A percentile compares a stretch with the other conserved stretches of the same genome.
Evolutionary conservation across 1,139 yeast genomes (phyloP).

Genomic region (Kluyveromyces marxianus): DNA sequence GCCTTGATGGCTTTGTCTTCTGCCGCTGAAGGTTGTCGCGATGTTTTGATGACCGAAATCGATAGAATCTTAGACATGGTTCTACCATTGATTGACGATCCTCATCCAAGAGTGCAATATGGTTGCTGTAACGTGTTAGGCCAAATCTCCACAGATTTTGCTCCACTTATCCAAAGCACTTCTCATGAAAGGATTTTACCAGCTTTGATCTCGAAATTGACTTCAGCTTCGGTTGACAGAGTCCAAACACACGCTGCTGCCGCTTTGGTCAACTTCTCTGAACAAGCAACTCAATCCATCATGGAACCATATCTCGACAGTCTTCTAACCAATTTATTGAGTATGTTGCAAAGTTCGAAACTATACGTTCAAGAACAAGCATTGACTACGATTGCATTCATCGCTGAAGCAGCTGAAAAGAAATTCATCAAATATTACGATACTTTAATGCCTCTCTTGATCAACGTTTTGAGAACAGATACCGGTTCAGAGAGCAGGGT

Average conservation of each 20-base stretch:
- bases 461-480: constrained; percentile 72
- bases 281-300: constrained; percentile 79
- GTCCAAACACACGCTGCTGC: constrained; percentile 99
- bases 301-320: constrained; percentile 87
- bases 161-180: constrained; percentile 76
- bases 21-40: constrained; percentile 96
- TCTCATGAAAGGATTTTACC: constrained; percentile 78
- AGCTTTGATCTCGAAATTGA: constrained; percentile 75
- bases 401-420: constrained; percentile 95
- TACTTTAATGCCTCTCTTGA: constrained; percentile 84
- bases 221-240: constrained; percentile 65
- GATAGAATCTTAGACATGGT: constrained; percentile 77
- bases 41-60: constrained; percentile 74
- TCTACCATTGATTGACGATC: constrained; percentile 71
- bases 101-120: constrained; percentile 91
- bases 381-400: constrained; percentile 89
- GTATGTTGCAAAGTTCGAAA: constrained; percentile 74
- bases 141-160: constrained; percentile 96
- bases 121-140: constrained; percentile 97
- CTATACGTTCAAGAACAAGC: constrained; percentile 96
- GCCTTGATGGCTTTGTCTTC: constrained; percentile 94
- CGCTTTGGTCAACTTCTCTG: constrained; percentile 90
- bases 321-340: constrained; percentile 64
- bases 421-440: constrained; percentile 88
- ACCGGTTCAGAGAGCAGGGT: constrained; percentile 73